Evolutionary conservation across 2,329 filamentous ascomycete species (phyloP).

Genomic region (Ceratocystis ficicola): DNA sequence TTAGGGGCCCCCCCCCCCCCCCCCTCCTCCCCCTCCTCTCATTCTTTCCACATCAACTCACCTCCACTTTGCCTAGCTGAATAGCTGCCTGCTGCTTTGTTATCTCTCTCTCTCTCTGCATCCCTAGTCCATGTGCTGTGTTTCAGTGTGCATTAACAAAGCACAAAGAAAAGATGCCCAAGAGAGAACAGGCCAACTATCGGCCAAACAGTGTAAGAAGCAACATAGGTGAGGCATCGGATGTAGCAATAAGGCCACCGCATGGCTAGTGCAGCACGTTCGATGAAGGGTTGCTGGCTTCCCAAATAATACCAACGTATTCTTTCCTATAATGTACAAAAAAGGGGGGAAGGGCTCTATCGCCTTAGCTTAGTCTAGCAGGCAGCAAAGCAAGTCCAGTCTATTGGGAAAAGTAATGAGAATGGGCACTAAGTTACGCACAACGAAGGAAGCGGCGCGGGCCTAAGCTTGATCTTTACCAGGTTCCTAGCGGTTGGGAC

Average conservation of each 20-base stretch:
- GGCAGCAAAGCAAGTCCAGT: background rate
- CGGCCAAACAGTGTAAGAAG: background rate
- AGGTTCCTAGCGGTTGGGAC: slow-evolving; percentile 1
- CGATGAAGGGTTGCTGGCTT: background rate
- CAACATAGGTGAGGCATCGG: background rate
- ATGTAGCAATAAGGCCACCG: slow-evolving; percentile 1
- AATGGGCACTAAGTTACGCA: background rate
- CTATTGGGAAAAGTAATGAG: background rate
- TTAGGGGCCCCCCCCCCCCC: too few species aligned
- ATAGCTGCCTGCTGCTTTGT: background rate
- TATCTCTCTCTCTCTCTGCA: background rate
- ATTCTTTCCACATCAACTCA: background rate
- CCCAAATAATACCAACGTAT: background rate
- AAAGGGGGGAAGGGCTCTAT: background rate
- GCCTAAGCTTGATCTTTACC: slow-evolving; percentile 6
- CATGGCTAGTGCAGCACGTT: slow-evolving; percentile 4
- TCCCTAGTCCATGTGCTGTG: slow-evolving; percentile 2
- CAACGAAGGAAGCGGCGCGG: slow-evolving; percentile 6
- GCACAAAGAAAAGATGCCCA: slow-evolving; percentile 7
- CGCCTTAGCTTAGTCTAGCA: background rate
- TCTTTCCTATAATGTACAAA: background rate
- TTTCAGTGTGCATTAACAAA: slow-evolving; percentile 11
- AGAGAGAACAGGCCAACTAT: slow-evolving; percentile 11
- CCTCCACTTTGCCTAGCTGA: background rate
- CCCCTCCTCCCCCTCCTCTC: background rate